Percentiles rank a stretch among this genome's conserved stretches.
phyloP scores from a whole-genome alignment of 176 grass and related monocot genomes.

The Oryza brachyantha region DNA sequence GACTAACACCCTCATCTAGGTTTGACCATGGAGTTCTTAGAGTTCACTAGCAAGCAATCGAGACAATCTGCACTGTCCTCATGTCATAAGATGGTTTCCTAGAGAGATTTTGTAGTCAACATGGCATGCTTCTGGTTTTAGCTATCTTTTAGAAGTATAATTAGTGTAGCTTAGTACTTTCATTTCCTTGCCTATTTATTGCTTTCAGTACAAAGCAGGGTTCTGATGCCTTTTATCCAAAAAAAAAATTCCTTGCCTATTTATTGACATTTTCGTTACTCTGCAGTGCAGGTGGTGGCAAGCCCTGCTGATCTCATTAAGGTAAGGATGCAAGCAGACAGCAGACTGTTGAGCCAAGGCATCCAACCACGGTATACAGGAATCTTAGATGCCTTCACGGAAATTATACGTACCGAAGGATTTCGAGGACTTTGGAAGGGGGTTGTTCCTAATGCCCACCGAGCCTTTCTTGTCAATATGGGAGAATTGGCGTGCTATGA shows the following conservation, averaged over 20 bases:
- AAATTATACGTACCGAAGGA: constrained; percentile 58
- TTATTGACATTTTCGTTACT: constrained; percentile 20
- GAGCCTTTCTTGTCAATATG: constrained; percentile 92
- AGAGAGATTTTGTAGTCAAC: not conserved
- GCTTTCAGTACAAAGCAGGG: no score
- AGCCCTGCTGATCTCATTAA: constrained; percentile 89
- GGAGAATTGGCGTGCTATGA: constrained; percentile 83
- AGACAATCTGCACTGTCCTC: not conserved
- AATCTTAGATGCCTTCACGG: constrained; percentile 54
- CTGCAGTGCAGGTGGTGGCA: constrained; percentile 57
- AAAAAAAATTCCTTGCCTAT: no score
- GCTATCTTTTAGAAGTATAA: not conserved
- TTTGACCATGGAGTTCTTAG: not conserved
- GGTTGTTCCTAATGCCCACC: constrained; percentile 65
- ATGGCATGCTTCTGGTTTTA: not conserved
- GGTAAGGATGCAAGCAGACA: constrained; percentile 87
- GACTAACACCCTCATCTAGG: not conserved
- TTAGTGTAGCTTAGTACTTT: not conserved
- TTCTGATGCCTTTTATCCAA: no score
- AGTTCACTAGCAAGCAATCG: not conserved
- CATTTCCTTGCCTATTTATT: no score
- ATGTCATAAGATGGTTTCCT: not conserved
- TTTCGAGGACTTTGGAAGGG: constrained; percentile 66
- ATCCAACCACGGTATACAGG: constrained; percentile 54
- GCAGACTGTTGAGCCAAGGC: constrained; percentile 46